A percentile compares a stretch with the other conserved stretches of the same genome.
phyloP scores from a whole-genome alignment of 495 filamentous ascomycete genomes.

The Penicillium pancosmium region DNA sequence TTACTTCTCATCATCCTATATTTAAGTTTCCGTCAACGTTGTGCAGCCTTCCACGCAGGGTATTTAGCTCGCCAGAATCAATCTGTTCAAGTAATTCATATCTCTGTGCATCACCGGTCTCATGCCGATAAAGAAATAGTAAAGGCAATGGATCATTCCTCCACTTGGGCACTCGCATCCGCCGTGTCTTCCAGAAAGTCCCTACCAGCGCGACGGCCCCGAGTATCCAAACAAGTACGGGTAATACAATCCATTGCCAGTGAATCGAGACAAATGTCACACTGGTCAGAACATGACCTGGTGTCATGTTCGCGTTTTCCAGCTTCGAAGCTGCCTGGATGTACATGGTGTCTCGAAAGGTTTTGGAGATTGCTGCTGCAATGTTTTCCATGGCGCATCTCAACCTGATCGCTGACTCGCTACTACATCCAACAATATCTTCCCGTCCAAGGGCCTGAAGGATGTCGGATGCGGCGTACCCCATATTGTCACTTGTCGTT shows the following conservation, averaged over 20 bases:
- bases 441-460: not conserved
- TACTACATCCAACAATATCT: not conserved
- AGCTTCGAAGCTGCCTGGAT: not conserved
- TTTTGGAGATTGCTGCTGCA: conserved; percentile 21
- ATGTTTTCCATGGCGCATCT: conserved; percentile 20
- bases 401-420: conserved; percentile 13
- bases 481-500: not conserved
- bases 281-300: conserved; percentile 1
- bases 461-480: conserved; percentile 1
- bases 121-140: too few relatives aligned
- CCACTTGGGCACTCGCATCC: not conserved
- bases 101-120: too few relatives aligned
- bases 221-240: conserved; percentile 20
- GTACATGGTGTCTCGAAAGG: conserved; percentile 13
- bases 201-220: conserved; percentile 9
- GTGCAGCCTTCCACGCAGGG: too few relatives aligned
- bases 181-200: conserved; percentile 17
- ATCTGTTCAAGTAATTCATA: too few relatives aligned
- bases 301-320: not conserved
- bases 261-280: conserved; percentile 11
- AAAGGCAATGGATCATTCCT: conserved; percentile 13
- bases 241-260: conserved; percentile 23
- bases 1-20: too few relatives aligned
- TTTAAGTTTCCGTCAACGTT: too few relatives aligned
- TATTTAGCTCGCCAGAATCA: too few relatives aligned